Evolutionary conservation across 2,329 filamentous ascomycete genomes (phyloP), one percentile per base, ranked within the genome.

Genomic region (Venturia aucupariae): DNA sequence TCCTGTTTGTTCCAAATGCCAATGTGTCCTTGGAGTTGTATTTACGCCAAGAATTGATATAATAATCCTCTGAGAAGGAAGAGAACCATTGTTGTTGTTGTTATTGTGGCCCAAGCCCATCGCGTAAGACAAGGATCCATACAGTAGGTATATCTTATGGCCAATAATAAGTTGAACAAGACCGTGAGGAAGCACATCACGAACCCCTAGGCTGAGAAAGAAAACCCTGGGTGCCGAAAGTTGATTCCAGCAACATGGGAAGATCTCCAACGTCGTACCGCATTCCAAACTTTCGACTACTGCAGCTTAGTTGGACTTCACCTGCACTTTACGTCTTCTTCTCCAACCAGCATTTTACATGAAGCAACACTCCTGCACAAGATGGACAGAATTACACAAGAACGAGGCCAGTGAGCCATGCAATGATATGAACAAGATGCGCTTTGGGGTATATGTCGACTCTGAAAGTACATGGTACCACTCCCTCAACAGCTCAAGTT

Each of bases 361-460:
- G n/a, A n/a, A n/a, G n/a, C n/a, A n/a, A n/a, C n/a, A n/a, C n/a
- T n/a, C n/a, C n/a, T n/a, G n/a, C n/a, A n/a, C n/a, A n/a, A n/a
- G n/a, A n/a, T n/a, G 35, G 4, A 38, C 10, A 4, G 35, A 38
- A 38, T 38, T 38, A 5, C 35, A 38, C 35, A 5, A 4, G 35
- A 38, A 38, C 35, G 35, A 38, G 35, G 35, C 10, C 10, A 38
- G 35, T 4, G 35, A 17, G 15, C 4, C 11, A 41, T 41, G 39
- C 13, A 13, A 30, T 54, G 3, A 32, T 54, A 17, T 30, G 24
- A 54, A 57, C 51, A 35, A 35, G 51, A 57, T 57, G 51, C 30
- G 51, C 30, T 57, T 38, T 57, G 51, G 51, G 51, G 51, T 57
- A 57, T 57, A 57, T 57, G 35, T 35, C 51, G 51, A n/a, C 51